These are phyloP conservation scores for Cyclanthera cordifolia DNA, from an alignment of 306 rosid species.

Conservation along the genomic window DNA sequence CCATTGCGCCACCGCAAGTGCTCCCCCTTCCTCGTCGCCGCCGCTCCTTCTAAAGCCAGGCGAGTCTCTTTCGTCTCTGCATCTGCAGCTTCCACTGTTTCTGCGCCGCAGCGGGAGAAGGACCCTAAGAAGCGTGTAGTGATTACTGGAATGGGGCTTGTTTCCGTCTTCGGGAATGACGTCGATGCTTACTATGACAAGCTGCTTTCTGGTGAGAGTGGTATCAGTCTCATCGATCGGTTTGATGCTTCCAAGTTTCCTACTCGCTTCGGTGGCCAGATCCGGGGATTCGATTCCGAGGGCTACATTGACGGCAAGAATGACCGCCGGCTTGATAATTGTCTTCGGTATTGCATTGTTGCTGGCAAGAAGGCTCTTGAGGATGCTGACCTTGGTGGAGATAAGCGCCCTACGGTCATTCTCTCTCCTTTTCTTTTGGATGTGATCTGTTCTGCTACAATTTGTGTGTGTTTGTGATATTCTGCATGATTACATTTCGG, in stretches of 20 bases:
- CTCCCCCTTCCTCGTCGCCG: constrained; percentile 17
- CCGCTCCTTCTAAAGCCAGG: constrained; percentile 5
- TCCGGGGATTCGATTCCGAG: constrained; percentile 62
- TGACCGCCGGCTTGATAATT: constrained; percentile 79
- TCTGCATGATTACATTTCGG: not conserved
- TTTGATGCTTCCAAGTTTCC: constrained; percentile 94
- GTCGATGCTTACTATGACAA: constrained; percentile 66
- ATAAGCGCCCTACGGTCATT: constrained; percentile 45
- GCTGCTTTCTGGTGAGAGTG: constrained; percentile 82
- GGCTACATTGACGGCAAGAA: constrained; percentile 94
- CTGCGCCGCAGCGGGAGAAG: constrained; percentile 68
- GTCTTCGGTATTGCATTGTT: constrained; percentile 82
- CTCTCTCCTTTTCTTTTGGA: not conserved
- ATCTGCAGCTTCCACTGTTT: constrained; percentile 25
- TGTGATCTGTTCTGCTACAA: not conserved
- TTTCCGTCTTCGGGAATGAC: constrained; percentile 85
- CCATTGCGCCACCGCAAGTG: constrained; percentile 4
- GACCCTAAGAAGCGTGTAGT: constrained; percentile 96
- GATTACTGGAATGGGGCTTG: constrained; percentile 80
- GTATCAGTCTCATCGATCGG: constrained; percentile 58
- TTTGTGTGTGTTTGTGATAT: not conserved
- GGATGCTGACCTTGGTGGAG: constrained; percentile 59
- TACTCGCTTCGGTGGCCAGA: constrained; percentile 90
- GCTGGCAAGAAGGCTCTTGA: constrained; percentile 94
- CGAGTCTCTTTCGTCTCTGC: constrained; percentile 40